Conservation (phyloP, 1,284 basidiomycete genomes). For the Grifola frondosa region DNA sequence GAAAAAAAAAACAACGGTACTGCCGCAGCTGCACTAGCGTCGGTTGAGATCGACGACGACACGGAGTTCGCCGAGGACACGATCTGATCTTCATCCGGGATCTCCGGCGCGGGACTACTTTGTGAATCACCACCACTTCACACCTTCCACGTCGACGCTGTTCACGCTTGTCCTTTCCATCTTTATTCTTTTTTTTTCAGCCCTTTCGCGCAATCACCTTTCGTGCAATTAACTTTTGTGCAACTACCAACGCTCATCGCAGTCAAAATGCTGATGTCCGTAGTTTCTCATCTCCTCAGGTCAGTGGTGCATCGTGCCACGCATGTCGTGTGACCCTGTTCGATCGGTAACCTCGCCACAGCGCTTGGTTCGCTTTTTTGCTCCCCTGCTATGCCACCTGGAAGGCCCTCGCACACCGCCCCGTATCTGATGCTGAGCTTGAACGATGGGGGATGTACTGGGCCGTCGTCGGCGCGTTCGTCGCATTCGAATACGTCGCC, state of each 20-base stretch:
- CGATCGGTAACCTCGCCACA: constrained; percentile 26
- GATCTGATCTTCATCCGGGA: too few species aligned
- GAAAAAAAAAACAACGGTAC: too few species aligned
- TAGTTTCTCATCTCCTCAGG: constrained; percentile 45
- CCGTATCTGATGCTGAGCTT: constrained; percentile 56
- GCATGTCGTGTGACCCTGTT: constrained; percentile 2
- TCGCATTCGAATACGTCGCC: constrained; percentile 66
- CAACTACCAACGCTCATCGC: too few species aligned
- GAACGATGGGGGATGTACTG: constrained; percentile 62
- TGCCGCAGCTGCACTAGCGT: too few species aligned
- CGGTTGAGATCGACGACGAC: too few species aligned
- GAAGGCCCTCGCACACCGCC: constrained; percentile 63
- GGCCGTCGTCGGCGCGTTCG: constrained; percentile 61
- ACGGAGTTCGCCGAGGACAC: too few species aligned
- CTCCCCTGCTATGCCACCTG: constrained; percentile 63
- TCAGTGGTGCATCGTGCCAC: constrained; percentile 21
- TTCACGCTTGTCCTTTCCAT: not conserved
- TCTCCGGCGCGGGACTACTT: not conserved
- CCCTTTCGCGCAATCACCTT: too few species aligned
- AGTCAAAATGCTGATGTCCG: constrained; percentile 45
- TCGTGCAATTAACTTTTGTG: too few species aligned
- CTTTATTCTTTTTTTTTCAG: constrained; percentile 2
- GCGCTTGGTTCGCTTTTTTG: constrained; percentile 70
- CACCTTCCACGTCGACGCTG: constrained; percentile 8
- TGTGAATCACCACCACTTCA: not conserved